Evolutionary conservation across 2,329 filamentous ascomycete genomes (phyloP), one percentile per base, ranked within the genome.

Genomic region (Hirsutella minnesotensis): DNA sequence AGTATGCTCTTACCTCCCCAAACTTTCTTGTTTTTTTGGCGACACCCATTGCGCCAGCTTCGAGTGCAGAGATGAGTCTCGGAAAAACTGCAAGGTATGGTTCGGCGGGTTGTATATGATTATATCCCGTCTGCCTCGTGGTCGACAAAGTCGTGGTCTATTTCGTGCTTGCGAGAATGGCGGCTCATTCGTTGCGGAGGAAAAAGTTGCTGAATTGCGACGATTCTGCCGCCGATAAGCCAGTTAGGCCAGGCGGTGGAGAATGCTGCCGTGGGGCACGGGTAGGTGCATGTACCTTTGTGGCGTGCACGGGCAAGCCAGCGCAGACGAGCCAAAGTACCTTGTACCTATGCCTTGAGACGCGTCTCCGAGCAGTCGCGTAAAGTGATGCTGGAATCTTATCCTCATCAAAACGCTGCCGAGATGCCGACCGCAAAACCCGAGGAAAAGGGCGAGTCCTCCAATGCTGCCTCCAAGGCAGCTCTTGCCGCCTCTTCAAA

Each of bases 1-100:
- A 50, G 44, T 33, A 3, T 39, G 42, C 41, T 47, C 66, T 46
- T 56, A 77, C 77, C 60, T 74, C 69, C 40, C 80, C 90, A 62
- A 95, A 96, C 69, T 95, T 95, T 69, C 89, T 81, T 42, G 86
- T 94, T 62, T 81, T 86, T 70, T 94, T 95, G 49, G 81, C 78
- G 53, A 88, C 78, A 66, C 88, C 89, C 90, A 95, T 95, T 48
- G 44, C 51, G 38, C 36, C 46, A 27, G 34, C 33, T 3, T 16
- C 7, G 2, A n/a, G 15, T 21, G 16, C 8, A 27, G 29, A 12
- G 5, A 3, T 42, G n/a, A n/a, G n/a, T 27, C 12, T 27, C 24
- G 24, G 24, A 27, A 27, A 7, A 12, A 27, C 24, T 27, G n/a
- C n/a, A n/a, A n/a, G n/a, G n/a, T n/a, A n/a, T n/a, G 24, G 24